Evolutionary conservation across 139 green algal genomes (phyloP), one percentile per base, ranked within the genome.

Genomic region (Closterium sp.): DNA sequence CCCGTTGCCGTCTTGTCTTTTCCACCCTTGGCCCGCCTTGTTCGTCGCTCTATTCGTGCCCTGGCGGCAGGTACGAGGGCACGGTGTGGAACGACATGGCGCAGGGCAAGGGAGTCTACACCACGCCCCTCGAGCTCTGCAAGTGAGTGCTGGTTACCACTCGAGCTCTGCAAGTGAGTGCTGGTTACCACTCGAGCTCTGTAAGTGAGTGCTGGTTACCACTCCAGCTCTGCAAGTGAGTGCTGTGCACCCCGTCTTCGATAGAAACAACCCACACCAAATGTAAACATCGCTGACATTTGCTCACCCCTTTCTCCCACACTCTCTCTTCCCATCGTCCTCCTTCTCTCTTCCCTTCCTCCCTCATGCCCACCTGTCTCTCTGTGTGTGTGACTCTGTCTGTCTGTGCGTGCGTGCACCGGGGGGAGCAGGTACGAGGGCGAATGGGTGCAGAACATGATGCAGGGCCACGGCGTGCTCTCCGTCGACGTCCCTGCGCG

Each of bases 71-170:
- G 7, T 92, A 92, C 33, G 89, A 92, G 34, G 89, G 89, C 12
- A 92, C 89, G 19, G 33, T 88, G 34, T 92, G 69, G 69, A 89
- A 92, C 83, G 89, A 92, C 89, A 84, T 89, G 32, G 89, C 89
- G 28, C 69, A 90, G n/a, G 89, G 89, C 36, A 92, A 64, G 76
- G 89, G 89, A 25, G 89, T 92, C 21, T 92, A 92, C 34, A 66
- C 32, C 25, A 89, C 89, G 28, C 81, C 89, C 7, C 19, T 34
- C 23, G 89, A 90, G 4, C 89, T 92, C 64, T 89, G 69, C 89
- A 92, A 87, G 88, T 91, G 30, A 86, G 87, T 90, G 85, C 34
- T n/a, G 25, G 4, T n/a, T 30, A 83, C n/a, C 34, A 6, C 36
- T 55, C 36, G 36, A 55, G 36, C 36, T 55, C 36, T 55, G 36